phyloP scores from a whole-genome alignment of 1,284 basidiomycete genomes.

The Agaricales sp. region DNA sequence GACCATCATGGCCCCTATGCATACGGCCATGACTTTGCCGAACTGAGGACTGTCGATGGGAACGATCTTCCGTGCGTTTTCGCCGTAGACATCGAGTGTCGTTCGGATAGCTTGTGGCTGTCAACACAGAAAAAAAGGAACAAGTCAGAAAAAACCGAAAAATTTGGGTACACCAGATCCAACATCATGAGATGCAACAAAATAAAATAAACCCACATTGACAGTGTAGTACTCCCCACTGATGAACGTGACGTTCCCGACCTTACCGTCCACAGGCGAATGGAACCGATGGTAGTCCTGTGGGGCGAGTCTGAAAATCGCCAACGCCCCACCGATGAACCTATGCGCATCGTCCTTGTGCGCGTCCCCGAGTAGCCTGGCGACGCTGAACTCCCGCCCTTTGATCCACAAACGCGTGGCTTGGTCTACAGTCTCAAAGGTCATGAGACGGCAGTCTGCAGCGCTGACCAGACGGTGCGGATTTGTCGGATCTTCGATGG shows the following conservation, averaged over 20 bases:
- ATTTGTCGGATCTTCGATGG: constrained; percentile 65
- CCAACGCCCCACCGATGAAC: constrained; percentile 70
- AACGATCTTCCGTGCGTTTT: constrained; percentile 86
- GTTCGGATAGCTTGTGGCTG: constrained; percentile 78
- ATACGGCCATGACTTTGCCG: constrained; percentile 83
- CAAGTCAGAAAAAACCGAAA: neutral
- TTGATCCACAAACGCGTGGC: constrained; percentile 96
- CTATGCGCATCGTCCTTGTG: constrained; percentile 60
- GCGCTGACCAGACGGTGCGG: constrained; percentile 73
- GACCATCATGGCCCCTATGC: constrained; percentile 92
- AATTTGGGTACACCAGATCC: constrained; percentile 4
- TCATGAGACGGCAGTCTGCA: constrained; percentile 93
- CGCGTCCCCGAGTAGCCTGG: constrained; percentile 68
- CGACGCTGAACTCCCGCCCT: constrained; percentile 85
- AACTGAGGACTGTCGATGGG: constrained; percentile 82
- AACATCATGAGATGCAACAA: constrained; percentile 13
- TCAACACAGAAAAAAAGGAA: constrained; percentile 1
- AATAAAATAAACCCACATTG: constrained; percentile 43
- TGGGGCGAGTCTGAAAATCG: constrained; percentile 88
- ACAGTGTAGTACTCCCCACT: constrained; percentile 89
- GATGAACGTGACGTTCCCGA: constrained; percentile 76
- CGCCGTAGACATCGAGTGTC: constrained; percentile 87
- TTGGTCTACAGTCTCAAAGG: constrained; percentile 76
- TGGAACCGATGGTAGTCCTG: constrained; percentile 98
- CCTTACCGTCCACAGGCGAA: constrained; percentile 76